Base-by-base conservation (phyloP, 805 yeast genomes). In the Hanseniaspora taiwanica region DNA sequence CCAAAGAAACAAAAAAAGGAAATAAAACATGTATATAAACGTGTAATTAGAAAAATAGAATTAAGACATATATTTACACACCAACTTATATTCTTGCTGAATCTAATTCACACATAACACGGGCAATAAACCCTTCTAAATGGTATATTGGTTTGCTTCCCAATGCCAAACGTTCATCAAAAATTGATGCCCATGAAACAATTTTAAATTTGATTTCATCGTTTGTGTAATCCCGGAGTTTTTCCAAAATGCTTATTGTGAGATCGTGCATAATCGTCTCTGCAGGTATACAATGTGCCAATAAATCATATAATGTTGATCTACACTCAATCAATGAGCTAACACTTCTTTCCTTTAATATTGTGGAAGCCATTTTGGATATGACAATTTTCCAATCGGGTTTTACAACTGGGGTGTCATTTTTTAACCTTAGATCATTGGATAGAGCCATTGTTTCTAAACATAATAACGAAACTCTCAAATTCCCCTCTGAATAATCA, bases 261-360 rank as follows among this genome's bases (percentile, higher is more conserved):
- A 81, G 56, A 33, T 65, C 76, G 52, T 83, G 84, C 49, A 89
- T 62, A 17, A 91, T 78, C n/a, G 76, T 63, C 43, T 78, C 71
- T 2, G 96, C 79, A 0, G 98, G 97, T 31, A 91, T 89, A 50
- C 97, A 87, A 59, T 91, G 98, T 0, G 96, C 76, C 25, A 91
- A 60, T 27, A 91, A 64, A 55, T 91, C 96, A 59, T 91, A 82
- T 37, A 89, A 62, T 20, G 75, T 65, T 25, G 81, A 64, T 66
- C 93, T 68, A 49, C 79, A 63, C 54, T 77, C 72, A 33, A 68
- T 47, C 47, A 67, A 46, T 54, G 63, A 53, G 42, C 77, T 65
- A 18, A 86, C 94, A 1, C 78, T 69, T 48, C 84, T 71, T 35
- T 75, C 80, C 39, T 68, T 66, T 33, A 68, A 58, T 32, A 86